These are phyloP conservation scores for Scleroderma bovista DNA, from an alignment of 768 basidiomycete species.

Conservation along the genomic window DNA sequence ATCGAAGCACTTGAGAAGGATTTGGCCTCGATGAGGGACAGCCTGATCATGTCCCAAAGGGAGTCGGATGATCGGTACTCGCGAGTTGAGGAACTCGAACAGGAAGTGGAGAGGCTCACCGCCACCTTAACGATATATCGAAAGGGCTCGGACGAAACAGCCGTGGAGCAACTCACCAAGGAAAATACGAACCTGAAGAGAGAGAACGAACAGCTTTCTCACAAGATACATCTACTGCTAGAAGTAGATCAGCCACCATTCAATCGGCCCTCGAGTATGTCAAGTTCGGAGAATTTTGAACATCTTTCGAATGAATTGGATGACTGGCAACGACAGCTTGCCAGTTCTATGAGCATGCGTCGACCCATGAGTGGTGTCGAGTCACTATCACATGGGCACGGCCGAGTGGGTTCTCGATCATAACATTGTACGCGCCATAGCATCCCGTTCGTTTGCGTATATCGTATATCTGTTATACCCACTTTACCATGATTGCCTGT, in stretches of 20 bases:
- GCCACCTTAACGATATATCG: conserved; percentile 69
- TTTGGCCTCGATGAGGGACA: conserved; percentile 63
- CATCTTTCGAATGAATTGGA: conserved; percentile 77
- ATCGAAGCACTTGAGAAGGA: conserved; percentile 74
- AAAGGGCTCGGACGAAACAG: conserved; percentile 69
- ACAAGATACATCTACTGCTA: conserved; percentile 84
- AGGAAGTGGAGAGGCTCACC: conserved; percentile 72
- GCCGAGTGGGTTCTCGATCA: conserved; percentile 56
- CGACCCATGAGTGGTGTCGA: conserved; percentile 72
- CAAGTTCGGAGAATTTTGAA: conserved; percentile 83
- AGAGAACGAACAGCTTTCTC: conserved; percentile 86
- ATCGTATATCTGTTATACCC: conserved; percentile 33
- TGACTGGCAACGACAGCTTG: conserved; percentile 81
- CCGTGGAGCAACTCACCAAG: conserved; percentile 74
- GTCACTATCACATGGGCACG: conserved; percentile 44
- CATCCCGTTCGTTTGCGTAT: conserved; percentile 25
- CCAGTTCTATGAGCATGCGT: conserved; percentile 71
- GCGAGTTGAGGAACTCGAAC: conserved; percentile 75
- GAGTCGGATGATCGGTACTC: conserved; percentile 74
- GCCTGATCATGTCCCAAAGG: conserved; percentile 63
- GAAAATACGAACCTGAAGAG: conserved; percentile 76
- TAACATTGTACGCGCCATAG: conserved; percentile 22
- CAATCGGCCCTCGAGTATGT: conserved; percentile 64
- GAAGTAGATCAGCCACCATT: conserved; percentile 80
- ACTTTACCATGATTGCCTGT: conserved; percentile 35